Conservation (phyloP, 176 grass and related monocot genomes). For the Eragrostis nindensis region DNA sequence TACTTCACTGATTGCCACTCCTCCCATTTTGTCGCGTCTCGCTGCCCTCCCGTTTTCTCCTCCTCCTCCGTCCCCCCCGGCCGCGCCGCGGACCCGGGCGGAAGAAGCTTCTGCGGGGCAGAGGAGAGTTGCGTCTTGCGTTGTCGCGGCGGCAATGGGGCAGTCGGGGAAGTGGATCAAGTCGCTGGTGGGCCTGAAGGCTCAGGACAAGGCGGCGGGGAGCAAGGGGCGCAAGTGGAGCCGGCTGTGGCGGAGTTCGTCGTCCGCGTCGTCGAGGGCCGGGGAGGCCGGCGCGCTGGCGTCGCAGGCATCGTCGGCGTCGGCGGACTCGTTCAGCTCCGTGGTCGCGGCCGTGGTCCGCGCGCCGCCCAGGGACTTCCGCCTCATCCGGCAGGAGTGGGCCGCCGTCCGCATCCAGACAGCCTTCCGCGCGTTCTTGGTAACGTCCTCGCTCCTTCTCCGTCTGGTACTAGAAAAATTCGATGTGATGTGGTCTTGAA, state of each 20-base stretch:
- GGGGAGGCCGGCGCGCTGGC: constrained; percentile 40
- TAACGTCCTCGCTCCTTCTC: neutral
- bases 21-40: constrained; percentile 42
- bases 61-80: too few relatives aligned
- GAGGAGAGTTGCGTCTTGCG: neutral
- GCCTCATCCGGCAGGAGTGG: constrained; percentile 66
- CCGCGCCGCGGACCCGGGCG: neutral
- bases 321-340: constrained; percentile 53
- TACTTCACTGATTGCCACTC: neutral
- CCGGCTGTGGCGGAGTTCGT: constrained; percentile 60
- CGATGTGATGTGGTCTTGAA: neutral
- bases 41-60: neutral
- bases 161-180: constrained; percentile 76
- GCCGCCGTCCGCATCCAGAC: constrained; percentile 76
- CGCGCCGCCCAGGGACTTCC: constrained; percentile 70
- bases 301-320: constrained; percentile 50
- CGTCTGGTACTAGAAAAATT: neutral
- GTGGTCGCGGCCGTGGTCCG: constrained; percentile 62
- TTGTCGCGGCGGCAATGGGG: constrained; percentile 48
- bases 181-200: constrained; percentile 63
- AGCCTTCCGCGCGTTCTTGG: constrained; percentile 68
- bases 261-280: constrained; percentile 40
- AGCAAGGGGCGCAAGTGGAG: constrained; percentile 63
- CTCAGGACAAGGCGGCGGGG: constrained; percentile 18
- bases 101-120: neutral